These are phyloP conservation scores for Cardamine occulta DNA, from an alignment of 345 rosid species.

Conservation along the genomic window DNA sequence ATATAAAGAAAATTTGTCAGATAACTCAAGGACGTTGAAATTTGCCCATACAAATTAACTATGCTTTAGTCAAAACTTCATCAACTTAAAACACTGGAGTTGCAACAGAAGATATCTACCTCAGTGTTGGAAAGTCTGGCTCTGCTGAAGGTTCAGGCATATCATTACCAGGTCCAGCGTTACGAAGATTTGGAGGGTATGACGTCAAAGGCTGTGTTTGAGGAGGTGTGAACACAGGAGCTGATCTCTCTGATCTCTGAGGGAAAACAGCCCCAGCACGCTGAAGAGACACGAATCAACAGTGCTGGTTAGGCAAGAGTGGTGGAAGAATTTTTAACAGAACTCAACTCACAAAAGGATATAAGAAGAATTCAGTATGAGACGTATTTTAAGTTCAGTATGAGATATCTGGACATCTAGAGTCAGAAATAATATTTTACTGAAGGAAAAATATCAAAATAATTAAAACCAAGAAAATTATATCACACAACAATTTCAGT, in stretches of 20 bases:
- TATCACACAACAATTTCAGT: slow-evolving; percentile 18
- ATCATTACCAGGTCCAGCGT: slow-evolving; percentile 58
- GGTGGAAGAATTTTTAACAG: slow-evolving; percentile 7
- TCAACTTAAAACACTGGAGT: slow-evolving; percentile 19
- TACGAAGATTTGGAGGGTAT: slow-evolving; percentile 78
- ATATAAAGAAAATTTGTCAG: background rate
- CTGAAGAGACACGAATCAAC: slow-evolving; percentile 53
- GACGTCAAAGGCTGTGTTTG: slow-evolving; percentile 91
- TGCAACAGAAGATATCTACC: slow-evolving; percentile 50
- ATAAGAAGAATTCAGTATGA: background rate
- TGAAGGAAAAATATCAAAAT: background rate
- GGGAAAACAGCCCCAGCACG: slow-evolving; percentile 99
- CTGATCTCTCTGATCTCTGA: slow-evolving; percentile 84
- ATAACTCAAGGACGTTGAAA: slow-evolving; percentile 16
- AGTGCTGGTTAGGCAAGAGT: slow-evolving; percentile 25
- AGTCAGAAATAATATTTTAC: slow-evolving; percentile 25
- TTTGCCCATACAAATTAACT: background rate
- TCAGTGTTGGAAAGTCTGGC: slow-evolving; percentile 86
- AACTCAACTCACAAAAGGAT: slow-evolving; percentile 24
- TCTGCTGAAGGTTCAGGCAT: slow-evolving; percentile 76
- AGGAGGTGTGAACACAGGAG: slow-evolving; percentile 93
- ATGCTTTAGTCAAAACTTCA: background rate
- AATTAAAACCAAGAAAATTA: background rate
- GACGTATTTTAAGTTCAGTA: background rate
- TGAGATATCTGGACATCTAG: slow-evolving; percentile 15